Base-by-base conservation (phyloP, 208 protist species). In the Crithidia bombi region DNA sequence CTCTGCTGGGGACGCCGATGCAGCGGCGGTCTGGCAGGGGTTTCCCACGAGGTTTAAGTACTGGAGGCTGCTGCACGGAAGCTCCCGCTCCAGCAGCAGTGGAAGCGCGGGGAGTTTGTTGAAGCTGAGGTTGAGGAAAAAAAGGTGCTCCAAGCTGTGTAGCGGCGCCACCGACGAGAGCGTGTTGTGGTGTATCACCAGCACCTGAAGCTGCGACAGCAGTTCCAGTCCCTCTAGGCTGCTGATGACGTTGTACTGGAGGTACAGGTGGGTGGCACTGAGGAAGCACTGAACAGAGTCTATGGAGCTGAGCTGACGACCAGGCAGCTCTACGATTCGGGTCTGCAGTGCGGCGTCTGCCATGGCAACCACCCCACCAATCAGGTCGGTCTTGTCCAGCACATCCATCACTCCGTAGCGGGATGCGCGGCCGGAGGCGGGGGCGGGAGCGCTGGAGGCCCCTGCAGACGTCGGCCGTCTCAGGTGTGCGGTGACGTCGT, bases 181-280 rank as follows among this genome's bases (percentile, higher is more conserved):
- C 0, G 30, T 21, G 58, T 96, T 96, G 75, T 96, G 90, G 62
- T 89, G 84, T 32, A 91, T 68, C 30, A 92, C 90, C 7, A 93
- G 59, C 69, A 92, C 86, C 17, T 68, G 73, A 14, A 96, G 79
- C 26, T 91, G 73, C 7, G 56, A 61, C 17, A 93, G 78, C 51
- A 96, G 73, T 49, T 81, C 62, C 25, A 96, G 44, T 26, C 87
- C 90, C 6, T 90, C 87, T 2, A 96, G 55, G 35, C 46, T 63
- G 28, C 54, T 30, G 17, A 96, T 43, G 1, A 50, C 35, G 71
- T 96, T 96, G 77, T 92, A 73, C 66, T 92, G 87, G 15, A 93
- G 71, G 67, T 93, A 91, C 19, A 96, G 49, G 73, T 93, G 86
- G 11, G 88, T 92, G 25, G 78, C 79, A 64, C 91, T 96, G 28